A percentile compares a stretch with the other conserved stretches of the same genome.
These are phyloP conservation scores for Neolentinus lepideus DNA, from an alignment of 1,284 basidiomycete species.

Conservation along the genomic window DNA sequence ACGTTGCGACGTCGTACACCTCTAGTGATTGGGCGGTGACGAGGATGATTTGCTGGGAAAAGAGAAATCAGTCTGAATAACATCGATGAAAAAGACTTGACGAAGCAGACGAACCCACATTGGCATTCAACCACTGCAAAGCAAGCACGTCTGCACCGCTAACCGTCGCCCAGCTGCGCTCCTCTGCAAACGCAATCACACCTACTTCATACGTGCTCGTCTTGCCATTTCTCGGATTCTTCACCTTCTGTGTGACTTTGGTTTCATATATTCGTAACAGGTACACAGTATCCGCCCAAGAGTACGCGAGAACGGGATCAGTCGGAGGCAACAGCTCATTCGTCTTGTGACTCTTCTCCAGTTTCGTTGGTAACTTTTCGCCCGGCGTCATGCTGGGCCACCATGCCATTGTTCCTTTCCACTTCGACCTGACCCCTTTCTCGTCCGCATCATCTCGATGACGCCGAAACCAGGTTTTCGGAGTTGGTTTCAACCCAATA, in stretches of 20 bases:
- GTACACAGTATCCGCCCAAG: slow-evolving; percentile 69
- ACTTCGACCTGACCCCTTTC: slow-evolving; percentile 33
- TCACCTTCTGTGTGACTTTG: slow-evolving; percentile 40
- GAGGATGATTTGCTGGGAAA: slow-evolving; percentile 50
- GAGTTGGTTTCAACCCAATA: slow-evolving; percentile 87
- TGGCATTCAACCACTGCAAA: slow-evolving; percentile 68
- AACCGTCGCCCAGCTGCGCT: slow-evolving; percentile 41
- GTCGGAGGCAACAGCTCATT: slow-evolving; percentile 4
- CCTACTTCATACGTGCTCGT: slow-evolving; percentile 52
- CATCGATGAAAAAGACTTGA: slow-evolving; percentile 2
- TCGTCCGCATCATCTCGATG: slow-evolving; percentile 50
- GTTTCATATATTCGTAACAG: slow-evolving; percentile 64
- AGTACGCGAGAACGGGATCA: slow-evolving; percentile 71
- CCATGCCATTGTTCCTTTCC: slow-evolving; percentile 71
- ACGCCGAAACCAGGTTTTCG: slow-evolving; percentile 89
- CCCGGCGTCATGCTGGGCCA: slow-evolving; percentile 48
- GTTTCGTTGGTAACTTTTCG: slow-evolving; percentile 6
- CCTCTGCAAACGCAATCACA: slow-evolving; percentile 51
- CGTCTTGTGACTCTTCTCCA: slow-evolving; percentile 7
- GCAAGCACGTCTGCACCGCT: slow-evolving; percentile 51
- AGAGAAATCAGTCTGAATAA: slow-evolving; percentile 10
- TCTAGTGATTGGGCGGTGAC: slow-evolving; percentile 54
- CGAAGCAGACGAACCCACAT: slow-evolving; percentile 49
- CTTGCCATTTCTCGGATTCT: slow-evolving; percentile 56
- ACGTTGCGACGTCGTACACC: slow-evolving; percentile 61